phyloP scores from a whole-genome alignment of 2,329 filamentous ascomycete genomes.

The Aureobasidium sp. region DNA sequence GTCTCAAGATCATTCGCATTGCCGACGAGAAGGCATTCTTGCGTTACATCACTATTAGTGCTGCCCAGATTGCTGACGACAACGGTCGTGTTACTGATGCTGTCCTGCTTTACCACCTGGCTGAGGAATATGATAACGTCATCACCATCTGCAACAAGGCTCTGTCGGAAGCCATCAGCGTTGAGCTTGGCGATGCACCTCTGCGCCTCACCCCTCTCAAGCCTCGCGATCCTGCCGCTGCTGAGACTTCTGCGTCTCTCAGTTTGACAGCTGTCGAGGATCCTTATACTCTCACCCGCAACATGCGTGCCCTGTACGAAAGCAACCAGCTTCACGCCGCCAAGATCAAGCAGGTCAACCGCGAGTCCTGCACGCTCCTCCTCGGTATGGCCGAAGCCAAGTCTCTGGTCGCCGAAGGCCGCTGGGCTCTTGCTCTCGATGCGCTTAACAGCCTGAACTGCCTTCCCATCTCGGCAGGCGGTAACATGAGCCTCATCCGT shows the following conservation, averaged over 20 bases:
- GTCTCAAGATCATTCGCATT: slow-evolving; percentile 72
- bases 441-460: slow-evolving; percentile 49
- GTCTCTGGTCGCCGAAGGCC: slow-evolving; percentile 48
- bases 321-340: slow-evolving; percentile 53
- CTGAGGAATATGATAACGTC: slow-evolving; percentile 93
- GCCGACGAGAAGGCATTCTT: slow-evolving; percentile 77
- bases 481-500: slow-evolving; percentile 73
- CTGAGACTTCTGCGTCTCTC: slow-evolving; percentile 35
- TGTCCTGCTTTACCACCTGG: slow-evolving; percentile 87
- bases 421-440: slow-evolving; percentile 57
- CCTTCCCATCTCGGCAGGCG: slow-evolving; percentile 67
- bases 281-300: slow-evolving; percentile 54
- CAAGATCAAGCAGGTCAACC: slow-evolving; percentile 52
- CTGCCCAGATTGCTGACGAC: slow-evolving; percentile 86
- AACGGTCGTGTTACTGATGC: slow-evolving; percentile 90
- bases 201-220: slow-evolving; percentile 73
- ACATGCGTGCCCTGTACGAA: slow-evolving; percentile 57
- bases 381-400: slow-evolving; percentile 56
- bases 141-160: slow-evolving; percentile 82
- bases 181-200: slow-evolving; percentile 76
- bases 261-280: slow-evolving; percentile 63
- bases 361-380: slow-evolving; percentile 52
- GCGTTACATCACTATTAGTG: slow-evolving; percentile 84
- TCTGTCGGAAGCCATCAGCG: slow-evolving; percentile 78
- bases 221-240: slow-evolving; percentile 48